Evolutionary conservation across 139 green algal species (phyloP).

Genomic region (Yamagishiella unicocca): DNA sequence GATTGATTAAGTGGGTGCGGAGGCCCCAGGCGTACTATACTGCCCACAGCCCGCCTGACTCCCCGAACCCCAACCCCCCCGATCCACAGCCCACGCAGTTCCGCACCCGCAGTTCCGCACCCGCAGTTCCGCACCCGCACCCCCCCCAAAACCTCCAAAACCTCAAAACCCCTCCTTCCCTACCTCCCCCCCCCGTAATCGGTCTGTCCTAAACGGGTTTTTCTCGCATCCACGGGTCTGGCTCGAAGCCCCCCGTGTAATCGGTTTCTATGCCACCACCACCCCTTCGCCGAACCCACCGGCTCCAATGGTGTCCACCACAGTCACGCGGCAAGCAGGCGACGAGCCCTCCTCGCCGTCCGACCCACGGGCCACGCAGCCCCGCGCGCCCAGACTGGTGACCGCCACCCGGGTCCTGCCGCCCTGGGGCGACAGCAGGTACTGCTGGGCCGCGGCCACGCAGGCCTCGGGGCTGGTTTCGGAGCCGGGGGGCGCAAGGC

Average conservation of each 20-base stretch:
- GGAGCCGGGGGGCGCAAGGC: neutral
- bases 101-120: too few species aligned
- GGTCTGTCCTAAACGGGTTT: too few species aligned
- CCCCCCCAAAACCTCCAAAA: too few species aligned
- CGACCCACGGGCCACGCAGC: constrained; percentile 61
- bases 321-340: constrained; percentile 63
- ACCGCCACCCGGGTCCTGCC: constrained; percentile 55
- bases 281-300: neutral
- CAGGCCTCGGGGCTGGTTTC: neutral
- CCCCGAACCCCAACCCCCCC: neutral
- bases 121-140: neutral
- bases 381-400: constrained; percentile 75
- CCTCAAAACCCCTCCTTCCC: constrained; percentile 27
- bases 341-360: constrained; percentile 48
- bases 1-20: too few species aligned
- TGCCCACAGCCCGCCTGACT: too few species aligned
- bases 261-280: neutral
- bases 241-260: too few species aligned
- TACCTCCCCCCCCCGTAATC: neutral
- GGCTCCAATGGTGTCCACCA: constrained; percentile 88
- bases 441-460: constrained; percentile 56
- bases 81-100: too few species aligned
- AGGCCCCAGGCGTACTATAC: too few species aligned
- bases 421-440: constrained; percentile 54
- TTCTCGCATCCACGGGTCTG: too few species aligned